phyloP scores from a whole-genome alignment of 371 early-diverging fungal genomes.

The Dinochytrium kinnereticum region DNA sequence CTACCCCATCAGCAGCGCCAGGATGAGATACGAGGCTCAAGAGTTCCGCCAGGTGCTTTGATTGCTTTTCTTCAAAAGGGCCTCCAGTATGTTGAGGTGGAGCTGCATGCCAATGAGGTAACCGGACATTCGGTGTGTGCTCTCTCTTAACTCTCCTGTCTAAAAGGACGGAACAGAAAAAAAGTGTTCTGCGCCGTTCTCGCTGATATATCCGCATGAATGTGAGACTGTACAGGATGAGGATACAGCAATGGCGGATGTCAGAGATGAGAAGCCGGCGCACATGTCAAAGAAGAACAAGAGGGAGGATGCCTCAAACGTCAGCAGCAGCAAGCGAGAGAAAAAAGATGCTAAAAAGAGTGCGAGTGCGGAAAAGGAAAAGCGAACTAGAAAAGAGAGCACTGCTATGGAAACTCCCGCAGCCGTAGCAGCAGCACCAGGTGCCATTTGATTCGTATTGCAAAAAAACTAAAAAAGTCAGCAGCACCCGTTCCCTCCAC shows the following conservation, averaged over 20 bases:
- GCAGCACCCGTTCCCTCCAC: slow-evolving; percentile 9
- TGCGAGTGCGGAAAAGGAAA: slow-evolving; percentile 31
- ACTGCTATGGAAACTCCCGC: neutral
- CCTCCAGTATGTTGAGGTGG: slow-evolving; percentile 88
- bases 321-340: slow-evolving; percentile 23
- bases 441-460: no score
- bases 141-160: neutral
- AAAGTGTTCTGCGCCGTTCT: slow-evolving; percentile 77
- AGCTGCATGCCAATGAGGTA: slow-evolving; percentile 81
- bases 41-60: slow-evolving; percentile 86
- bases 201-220: slow-evolving; percentile 73
- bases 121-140: neutral
- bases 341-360: slow-evolving; percentile 27
- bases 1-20: slow-evolving; percentile 4
- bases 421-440: no score
- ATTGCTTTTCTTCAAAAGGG: slow-evolving; percentile 91
- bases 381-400: slow-evolving; percentile 30
- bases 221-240: slow-evolving; percentile 35
- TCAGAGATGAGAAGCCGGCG: slow-evolving; percentile 15
- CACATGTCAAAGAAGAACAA: slow-evolving; percentile 2
- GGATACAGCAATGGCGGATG: slow-evolving; percentile 10
- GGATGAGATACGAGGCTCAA: slow-evolving; percentile 45
- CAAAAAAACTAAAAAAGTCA: neutral
- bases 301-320: neutral
- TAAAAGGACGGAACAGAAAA: slow-evolving; percentile 75